Evolutionary conservation across 2,329 filamentous ascomycete species (phyloP), one percentile per base, ranked within the genome.

Genomic region (Canariomyces notabilis): DNA sequence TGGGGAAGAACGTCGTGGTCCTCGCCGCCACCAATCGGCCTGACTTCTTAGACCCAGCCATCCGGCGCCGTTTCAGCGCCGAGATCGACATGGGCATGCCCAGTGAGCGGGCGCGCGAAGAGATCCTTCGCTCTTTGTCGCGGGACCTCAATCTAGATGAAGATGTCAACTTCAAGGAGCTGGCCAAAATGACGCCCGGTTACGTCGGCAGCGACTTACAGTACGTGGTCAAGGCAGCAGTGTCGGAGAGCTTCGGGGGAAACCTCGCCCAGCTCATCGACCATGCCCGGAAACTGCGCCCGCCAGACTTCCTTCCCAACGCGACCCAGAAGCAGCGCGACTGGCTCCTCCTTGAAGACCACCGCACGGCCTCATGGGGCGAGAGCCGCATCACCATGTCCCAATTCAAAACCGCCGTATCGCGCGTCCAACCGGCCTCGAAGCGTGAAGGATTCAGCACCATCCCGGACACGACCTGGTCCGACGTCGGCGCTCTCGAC

Each of bases 361-460:
- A 59, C 50, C 48, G 51, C 15, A n/a, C 34, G 8, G 53, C 49
- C 6, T 47, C 51, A 8, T 59, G 55, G 56, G 46, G 39, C 22
- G 49, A 55, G 21, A 56, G 60, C 42, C 44, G 56, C 43, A 55
- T 72, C 43, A 63, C 62, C 6, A 85, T 70, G 66, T 72, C 64
- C 68, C 70, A 95, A 53, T 93, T 97, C 64, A 71, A 84, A 19
- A 71, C 74, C 1, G 90, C 89, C 2, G 75, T 96, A 3, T 80
- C 85, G 8, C 78, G 79, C 48, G 79, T 95, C 51, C 78, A 88
- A 62, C 81, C 89, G 20, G 91, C 88, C 1, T 86, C 86, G 5
- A 90, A 91, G 64, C 83, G 89, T 40, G 91, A 98, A 68, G 93
- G 93, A 37, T 98, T 98, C 66, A 89, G 89, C 11, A 93, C 89